Percentiles rank a stretch among this genome's conserved stretches.
These are phyloP conservation scores for Triticum turgidum DNA, from an alignment of 176 grass and related monocot genomes.

Conservation along the genomic window DNA sequence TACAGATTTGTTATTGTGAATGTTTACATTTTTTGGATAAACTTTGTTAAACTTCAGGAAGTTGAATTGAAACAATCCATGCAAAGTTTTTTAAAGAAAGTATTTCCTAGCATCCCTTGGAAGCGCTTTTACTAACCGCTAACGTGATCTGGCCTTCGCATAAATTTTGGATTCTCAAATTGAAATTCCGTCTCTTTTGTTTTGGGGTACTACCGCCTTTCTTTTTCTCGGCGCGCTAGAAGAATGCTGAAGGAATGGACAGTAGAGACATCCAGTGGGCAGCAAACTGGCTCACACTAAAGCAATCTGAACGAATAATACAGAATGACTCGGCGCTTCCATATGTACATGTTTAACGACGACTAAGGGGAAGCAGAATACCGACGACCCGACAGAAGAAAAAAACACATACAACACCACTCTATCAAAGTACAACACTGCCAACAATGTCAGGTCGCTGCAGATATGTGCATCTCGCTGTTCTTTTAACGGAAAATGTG, in stretches of 20 bases:
- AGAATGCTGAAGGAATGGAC: background rate
- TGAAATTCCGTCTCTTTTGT: too few relatives aligned
- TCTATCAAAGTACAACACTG: constrained; percentile 32
- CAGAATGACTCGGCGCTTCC: background rate
- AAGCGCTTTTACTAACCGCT: too few relatives aligned
- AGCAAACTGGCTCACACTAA: background rate
- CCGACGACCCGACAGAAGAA: background rate
- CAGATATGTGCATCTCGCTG: constrained; percentile 14
- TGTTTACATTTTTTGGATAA: too few relatives aligned
- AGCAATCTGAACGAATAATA: background rate
- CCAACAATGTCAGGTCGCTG: background rate
- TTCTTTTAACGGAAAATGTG: background rate
- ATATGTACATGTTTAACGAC: background rate
- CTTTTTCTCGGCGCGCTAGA: background rate
- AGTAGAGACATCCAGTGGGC: background rate
- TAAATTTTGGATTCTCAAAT: too few relatives aligned
- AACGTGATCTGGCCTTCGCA: too few relatives aligned
- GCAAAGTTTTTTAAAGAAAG: too few relatives aligned
- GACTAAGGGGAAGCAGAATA: background rate
- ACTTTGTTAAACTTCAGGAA: too few relatives aligned
- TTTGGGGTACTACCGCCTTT: background rate
- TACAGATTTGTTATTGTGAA: too few relatives aligned
- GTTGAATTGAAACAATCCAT: too few relatives aligned
- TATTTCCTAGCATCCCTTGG: too few relatives aligned
- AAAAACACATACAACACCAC: constrained; percentile 4